Percentiles rank a stretch among this genome's conserved stretches.
Evolutionary conservation across 257 asterid genomes (phyloP).

Genomic region (Plantago major): DNA sequence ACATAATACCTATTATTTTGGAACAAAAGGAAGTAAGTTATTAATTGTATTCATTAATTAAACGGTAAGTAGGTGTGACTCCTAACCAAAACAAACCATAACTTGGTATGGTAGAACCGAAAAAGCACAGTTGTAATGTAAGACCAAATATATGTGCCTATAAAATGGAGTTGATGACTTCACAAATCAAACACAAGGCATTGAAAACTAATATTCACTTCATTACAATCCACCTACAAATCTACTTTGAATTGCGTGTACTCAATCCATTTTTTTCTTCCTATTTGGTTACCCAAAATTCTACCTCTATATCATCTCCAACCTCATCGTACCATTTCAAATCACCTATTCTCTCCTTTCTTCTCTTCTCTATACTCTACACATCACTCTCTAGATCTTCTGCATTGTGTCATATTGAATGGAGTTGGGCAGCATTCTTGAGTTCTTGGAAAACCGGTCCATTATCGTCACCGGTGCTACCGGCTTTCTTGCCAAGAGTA

Average conservation of each 20-base stretch:
- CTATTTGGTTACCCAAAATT: no score
- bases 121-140: no score
- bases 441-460: slow-evolving; percentile 48
- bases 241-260: slow-evolving; percentile 24
- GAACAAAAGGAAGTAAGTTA: no score
- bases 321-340: background rate
- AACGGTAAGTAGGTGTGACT: no score
- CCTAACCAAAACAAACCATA: no score
- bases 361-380: background rate
- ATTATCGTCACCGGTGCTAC: slow-evolving; percentile 76
- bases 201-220: background rate
- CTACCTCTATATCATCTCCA: no score
- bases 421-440: slow-evolving; percentile 58
- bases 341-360: background rate
- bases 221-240: slow-evolving; percentile 10
- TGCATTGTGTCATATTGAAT: slow-evolving; percentile 18
- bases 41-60: no score
- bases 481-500: slow-evolving; percentile 90
- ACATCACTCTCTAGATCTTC: background rate
- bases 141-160: no score
- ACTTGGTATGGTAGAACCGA: no score
- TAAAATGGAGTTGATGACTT: background rate
- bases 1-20: no score
- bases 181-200: slow-evolving; percentile 1
- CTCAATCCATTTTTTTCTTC: slow-evolving; percentile 11